Base-by-base conservation (phyloP, 108 stramenopile genomes). In the Cyclotella kingstonii region DNA sequence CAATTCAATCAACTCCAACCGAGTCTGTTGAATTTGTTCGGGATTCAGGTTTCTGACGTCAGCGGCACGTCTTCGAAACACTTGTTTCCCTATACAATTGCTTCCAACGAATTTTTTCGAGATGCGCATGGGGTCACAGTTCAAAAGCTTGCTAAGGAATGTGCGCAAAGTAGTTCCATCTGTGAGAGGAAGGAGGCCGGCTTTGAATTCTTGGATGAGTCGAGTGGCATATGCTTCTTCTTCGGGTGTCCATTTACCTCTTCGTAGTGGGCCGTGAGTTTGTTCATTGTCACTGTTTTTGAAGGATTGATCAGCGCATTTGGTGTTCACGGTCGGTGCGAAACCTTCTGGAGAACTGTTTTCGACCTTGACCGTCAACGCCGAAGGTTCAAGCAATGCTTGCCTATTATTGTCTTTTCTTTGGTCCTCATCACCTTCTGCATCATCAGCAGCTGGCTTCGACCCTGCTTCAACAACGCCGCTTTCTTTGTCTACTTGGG, bases 91-190 rank as follows among this genome's bases (percentile, higher is more conserved):
- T 59, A 98, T 96, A 63, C 96, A 96, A 42, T 98, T 97, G 45
- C 70, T 70, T 10, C 97, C 97, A 25, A 96, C 95, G 67, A 96
- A 99, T 69, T 99, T 99, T 66, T 99, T 99, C 8, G 97, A 96
- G 31, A 99, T 99, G 14, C 98, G 79, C 98, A 99, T 99, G 19
- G 98, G 97, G 63, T 96, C 97, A 57, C 98, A 99, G 67, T 96
- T 87, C 12, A 99, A 77, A 45, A 97, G 76, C 66, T 95, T 94
- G 45, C 90, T 85, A 17, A 99, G 77, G 68, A 95, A 97, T 4
- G 93, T 91, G 14, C 97, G 93, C 39, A 99, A 78, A 0, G 97
- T 99, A 4, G 95, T 95, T 9, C 96, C 97, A 64, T 94, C 92
- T n/a, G 93, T 91, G 12, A 93, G 68, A 14, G 89, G 92, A 46